phyloP scores from a whole-genome alignment of 176 grass and related monocot species.

The Pharus latifolius region DNA sequence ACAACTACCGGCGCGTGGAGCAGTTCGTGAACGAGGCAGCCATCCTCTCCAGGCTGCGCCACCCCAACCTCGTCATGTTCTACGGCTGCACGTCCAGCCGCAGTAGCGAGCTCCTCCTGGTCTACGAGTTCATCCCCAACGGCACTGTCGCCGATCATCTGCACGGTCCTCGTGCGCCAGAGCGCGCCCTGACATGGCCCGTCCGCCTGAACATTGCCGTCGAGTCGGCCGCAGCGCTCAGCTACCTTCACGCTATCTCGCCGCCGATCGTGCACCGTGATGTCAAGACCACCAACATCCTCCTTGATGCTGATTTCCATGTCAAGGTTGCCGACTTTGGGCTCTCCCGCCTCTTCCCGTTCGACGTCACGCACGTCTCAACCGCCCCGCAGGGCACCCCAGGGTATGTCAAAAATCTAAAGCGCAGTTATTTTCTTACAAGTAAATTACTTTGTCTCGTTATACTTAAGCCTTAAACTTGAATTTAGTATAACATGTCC shows the following conservation, averaged over 20 bases:
- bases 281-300: slow-evolving; percentile 87
- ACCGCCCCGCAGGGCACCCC: slow-evolving; percentile 88
- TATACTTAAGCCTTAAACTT: no score
- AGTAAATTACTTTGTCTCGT: no score
- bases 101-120: slow-evolving; percentile 76
- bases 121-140: slow-evolving; percentile 84
- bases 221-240: slow-evolving; percentile 74
- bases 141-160: slow-evolving; percentile 90
- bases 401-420: slow-evolving; percentile 28
- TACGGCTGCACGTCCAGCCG: slow-evolving; percentile 83
- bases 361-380: slow-evolving; percentile 74
- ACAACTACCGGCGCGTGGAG: slow-evolving; percentile 66
- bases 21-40: slow-evolving; percentile 87
- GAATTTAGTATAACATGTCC: no score
- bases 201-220: slow-evolving; percentile 62
- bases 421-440: no score
- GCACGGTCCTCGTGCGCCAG: slow-evolving; percentile 42
- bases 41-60: slow-evolving; percentile 72
- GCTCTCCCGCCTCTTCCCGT: slow-evolving; percentile 85
- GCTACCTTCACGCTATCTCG: slow-evolving; percentile 73
- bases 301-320: slow-evolving; percentile 64
- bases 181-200: slow-evolving; percentile 65
- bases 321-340: slow-evolving; percentile 96
- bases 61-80: slow-evolving; percentile 78
- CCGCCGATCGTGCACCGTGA: slow-evolving; percentile 85